These are phyloP conservation scores for Picea abies DNA, from an alignment of 83 land plant species.

Conservation along the genomic window DNA sequence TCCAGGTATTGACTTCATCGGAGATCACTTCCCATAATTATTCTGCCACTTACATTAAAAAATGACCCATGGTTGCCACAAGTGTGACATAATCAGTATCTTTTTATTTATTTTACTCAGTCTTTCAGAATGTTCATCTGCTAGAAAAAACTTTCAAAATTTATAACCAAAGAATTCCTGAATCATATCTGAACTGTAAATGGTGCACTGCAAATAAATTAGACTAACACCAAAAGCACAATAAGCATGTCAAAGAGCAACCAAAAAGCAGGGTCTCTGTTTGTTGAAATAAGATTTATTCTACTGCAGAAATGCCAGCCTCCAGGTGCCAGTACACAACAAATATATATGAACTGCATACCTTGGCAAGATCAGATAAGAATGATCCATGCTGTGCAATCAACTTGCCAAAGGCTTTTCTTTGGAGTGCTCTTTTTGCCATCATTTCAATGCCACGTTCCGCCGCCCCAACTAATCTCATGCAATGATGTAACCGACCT, in stretches of 20 bases:
- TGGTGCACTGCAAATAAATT: not conserved
- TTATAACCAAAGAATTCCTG: too few species aligned
- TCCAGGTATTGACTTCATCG: too few species aligned
- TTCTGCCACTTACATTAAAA: not conserved
- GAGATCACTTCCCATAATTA: too few species aligned
- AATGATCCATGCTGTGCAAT: slow-evolving; percentile 95
- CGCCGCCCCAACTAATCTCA: slow-evolving; percentile 95
- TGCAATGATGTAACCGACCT: slow-evolving; percentile 96
- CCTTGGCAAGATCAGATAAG: slow-evolving; percentile 84
- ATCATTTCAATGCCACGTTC: slow-evolving; percentile 96
- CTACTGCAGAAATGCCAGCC: not conserved
- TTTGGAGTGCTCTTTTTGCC: slow-evolving; percentile 72
- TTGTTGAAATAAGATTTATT: not conserved
- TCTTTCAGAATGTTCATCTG: not conserved
- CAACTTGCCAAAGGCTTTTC: slow-evolving; percentile 87
- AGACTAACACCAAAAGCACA: not conserved
- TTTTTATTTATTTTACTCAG: too few species aligned
- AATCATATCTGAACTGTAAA: not conserved
- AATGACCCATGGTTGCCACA: not conserved
- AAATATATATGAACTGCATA: slow-evolving; percentile 13
- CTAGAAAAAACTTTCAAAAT: not conserved
- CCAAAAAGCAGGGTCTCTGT: not conserved
- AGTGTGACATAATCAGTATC: not conserved
- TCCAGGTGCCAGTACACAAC: not conserved
- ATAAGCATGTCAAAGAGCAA: not conserved